phyloP scores from a whole-genome alignment of 306 rosid species.

The Vigna angularis region DNA sequence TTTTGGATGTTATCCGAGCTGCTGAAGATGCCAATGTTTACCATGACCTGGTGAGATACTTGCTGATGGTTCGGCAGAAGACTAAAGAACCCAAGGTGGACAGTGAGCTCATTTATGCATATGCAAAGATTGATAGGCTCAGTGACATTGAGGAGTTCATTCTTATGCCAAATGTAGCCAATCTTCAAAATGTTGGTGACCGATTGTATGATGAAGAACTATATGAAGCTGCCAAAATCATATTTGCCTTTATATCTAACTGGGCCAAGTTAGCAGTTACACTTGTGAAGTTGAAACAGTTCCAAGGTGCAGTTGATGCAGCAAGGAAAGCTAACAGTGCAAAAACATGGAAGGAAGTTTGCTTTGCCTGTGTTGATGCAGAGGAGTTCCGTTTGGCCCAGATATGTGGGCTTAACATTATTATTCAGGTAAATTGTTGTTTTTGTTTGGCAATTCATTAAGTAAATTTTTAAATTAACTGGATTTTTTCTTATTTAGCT shows the following conservation, averaged over 20 bases:
- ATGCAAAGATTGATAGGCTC: conserved; percentile 96
- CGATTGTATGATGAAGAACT: conserved; percentile 93
- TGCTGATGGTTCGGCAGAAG: conserved; percentile 98
- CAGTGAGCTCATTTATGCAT: conserved; percentile 97
- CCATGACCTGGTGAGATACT: conserved; percentile 93
- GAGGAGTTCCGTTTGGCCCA: conserved; percentile 99
- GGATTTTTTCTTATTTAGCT: conserved; percentile 9
- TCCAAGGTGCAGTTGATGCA: conserved; percentile 99
- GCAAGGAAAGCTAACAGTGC: conserved; percentile 99
- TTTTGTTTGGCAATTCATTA: conserved; percentile 13
- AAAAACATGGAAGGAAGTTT: conserved; percentile 99
- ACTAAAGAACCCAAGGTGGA: conserved; percentile 96
- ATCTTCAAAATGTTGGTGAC: conserved; percentile 96
- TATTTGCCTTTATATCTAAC: conserved; percentile 91
- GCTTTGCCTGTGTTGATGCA: conserved; percentile 99
- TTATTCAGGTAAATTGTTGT: conserved; percentile 73
- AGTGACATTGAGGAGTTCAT: conserved; percentile 96
- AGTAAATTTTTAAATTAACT: conserved; percentile 20
- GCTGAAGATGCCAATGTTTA: conserved; percentile 83
- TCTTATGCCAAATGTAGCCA: conserved; percentile 99
- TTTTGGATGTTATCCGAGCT: conserved; percentile 93
- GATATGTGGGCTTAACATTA: conserved; percentile 97
- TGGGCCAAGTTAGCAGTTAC: conserved; percentile 99
- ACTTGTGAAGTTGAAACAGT: conserved; percentile 91
- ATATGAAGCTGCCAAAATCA: conserved; percentile 97